Base-by-base conservation (phyloP, 495 filamentous ascomycete species). In the Geopyxis carbonaria region DNA sequence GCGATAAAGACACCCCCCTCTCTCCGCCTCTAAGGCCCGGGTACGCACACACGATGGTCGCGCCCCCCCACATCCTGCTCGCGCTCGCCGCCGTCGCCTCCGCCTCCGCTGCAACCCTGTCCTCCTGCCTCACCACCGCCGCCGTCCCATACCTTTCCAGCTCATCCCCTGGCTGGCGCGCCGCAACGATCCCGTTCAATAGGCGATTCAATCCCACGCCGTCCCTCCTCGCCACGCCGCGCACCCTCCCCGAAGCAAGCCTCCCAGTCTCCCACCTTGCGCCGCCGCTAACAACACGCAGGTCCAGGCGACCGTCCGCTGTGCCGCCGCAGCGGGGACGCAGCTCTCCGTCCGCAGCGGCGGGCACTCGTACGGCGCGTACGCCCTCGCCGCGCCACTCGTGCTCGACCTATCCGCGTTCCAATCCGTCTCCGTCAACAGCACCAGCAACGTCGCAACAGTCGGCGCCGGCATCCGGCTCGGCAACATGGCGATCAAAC, bases 391-490 rank as follows among this genome's bases (percentile, higher is more conserved):
- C 25, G 45, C 42, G n/a, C 1, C 29, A 10, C 8, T 76, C 27
- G 61, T 70, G 43, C 62, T 78, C 42, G 65, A 72, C 43, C 51
- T 78, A 44, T 37, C 63, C 30, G 60, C 67, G 13, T 57, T 75
- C 42, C 44, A 64, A n/a, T 19, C 33, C 4, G 45, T 76, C 43
- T 49, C 37, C 1, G 48, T 72, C 30, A 67, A 82, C 46, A 54
- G 43, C 27, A 56, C 47, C 0, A 78, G 65, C 4, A 52, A 64
- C 44, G 56, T 71, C 14, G 79, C 72, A 11, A 74, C 58, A 9
- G 63, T 83, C 44, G 79, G 80, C 0, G 62, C 68, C 10, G 80
- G 78, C n/a, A 64, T 65, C 1, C 60, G 61, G 4, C 59, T 84
- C 0, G 70, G 71, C 1, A 69, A 78, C 42, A 52, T 85, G 11